Percentiles rank a stretch among this genome's conserved stretches.
Evolutionary conservation across 2,329 filamentous ascomycete species (phyloP).

Genomic region (Ophiostoma novo-ulmi): DNA sequence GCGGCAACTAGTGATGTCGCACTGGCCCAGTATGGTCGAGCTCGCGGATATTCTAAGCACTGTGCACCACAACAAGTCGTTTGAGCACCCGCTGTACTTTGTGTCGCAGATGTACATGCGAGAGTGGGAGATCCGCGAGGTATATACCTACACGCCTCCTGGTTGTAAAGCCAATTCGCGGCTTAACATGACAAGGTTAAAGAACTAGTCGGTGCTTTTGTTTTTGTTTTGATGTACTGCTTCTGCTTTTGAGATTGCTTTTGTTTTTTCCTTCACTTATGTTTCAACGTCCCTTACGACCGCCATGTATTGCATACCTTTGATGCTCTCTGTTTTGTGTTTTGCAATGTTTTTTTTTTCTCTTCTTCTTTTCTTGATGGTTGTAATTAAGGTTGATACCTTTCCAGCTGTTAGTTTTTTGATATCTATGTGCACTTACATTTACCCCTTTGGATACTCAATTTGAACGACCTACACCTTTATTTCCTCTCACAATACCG

Average conservation of each 20-base stretch:
- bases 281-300: not conserved
- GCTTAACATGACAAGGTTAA: not conserved
- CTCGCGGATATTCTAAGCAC: slow-evolving; percentile 20
- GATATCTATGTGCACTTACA: not conserved
- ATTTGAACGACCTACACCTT: too few relatives aligned
- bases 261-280: not conserved
- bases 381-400: not conserved
- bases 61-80: slow-evolving; percentile 17
- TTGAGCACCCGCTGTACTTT: slow-evolving; percentile 44
- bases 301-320: not conserved
- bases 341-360: not conserved
- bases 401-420: not conserved
- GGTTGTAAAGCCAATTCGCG: not conserved
- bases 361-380: not conserved
- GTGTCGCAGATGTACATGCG: slow-evolving; percentile 44
- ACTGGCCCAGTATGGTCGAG: slow-evolving; percentile 30
- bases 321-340: not conserved
- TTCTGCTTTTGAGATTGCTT: not conserved
- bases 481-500: too few relatives aligned
- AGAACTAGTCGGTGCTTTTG: not conserved
- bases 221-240: not conserved
- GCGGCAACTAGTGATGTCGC: slow-evolving; percentile 33
- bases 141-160: slow-evolving; percentile 16
- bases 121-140: slow-evolving; percentile 34
- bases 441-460: not conserved